Base-by-base conservation (phyloP, 495 filamentous ascomycete genomes). In the Xylaria grammica region DNA sequence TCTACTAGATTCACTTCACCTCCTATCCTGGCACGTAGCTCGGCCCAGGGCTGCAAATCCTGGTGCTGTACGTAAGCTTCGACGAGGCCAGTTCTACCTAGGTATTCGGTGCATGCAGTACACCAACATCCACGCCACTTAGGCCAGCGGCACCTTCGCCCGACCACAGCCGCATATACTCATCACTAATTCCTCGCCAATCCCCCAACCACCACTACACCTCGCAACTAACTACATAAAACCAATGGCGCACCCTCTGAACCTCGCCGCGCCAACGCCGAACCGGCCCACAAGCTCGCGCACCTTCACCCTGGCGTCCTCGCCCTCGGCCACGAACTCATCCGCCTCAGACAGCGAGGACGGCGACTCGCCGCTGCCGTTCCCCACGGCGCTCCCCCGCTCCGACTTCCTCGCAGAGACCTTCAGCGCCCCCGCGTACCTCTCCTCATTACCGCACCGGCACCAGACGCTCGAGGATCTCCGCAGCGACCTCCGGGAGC, bases 391-490 rank as follows among this genome's bases (percentile, higher is more conserved):
- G 3, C 85, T 97, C 49, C 84, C 91, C 13, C 91, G 94, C 24
- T 76, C 81, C 38, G 90, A 91, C 62, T 97, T 97, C 77, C 87
- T 97, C 4, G 76, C 87, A 17, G 84, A 89, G 1, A 77, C 87
- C 66, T 99, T 99, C 79, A 85, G 90, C 66, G 90, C 96, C 19
- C 85, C 89, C 6, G 78, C 79, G 0, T 99, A 96, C 79, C 89
- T 99, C 40, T 91, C 91, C 6, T 89, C 89, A 4, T 82, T 97
- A 0, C 89, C 83, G 32, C 89, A 93, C 71, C 89, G 95, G 1
- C 94, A 97, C 72, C 95, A 99, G 73, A 97, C 92, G 2, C 91
- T 99, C 51, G 94, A 97, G 74, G 96, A 99, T 75, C 82, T 99
- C 19, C 91, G 94, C 17, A 75, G 87, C 29, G 96, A 99, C 68